phyloP scores from a whole-genome alignment of 345 rosid genomes.

The Brassica rapa region DNA sequence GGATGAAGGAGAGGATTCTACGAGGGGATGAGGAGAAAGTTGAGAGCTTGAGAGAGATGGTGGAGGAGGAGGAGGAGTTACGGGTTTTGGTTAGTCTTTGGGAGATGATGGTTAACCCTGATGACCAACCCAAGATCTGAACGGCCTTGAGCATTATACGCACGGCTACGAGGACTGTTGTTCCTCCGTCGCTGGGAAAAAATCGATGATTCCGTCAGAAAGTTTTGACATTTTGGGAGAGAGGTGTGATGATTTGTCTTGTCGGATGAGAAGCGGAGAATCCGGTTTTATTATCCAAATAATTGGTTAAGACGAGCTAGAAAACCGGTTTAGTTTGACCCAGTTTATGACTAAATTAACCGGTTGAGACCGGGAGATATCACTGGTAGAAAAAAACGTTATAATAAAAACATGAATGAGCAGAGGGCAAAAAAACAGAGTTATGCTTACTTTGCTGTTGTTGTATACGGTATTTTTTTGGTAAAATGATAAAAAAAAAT shows the following conservation, averaged over 20 bases:
- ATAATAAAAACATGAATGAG: no score
- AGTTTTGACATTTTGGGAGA: slow-evolving; percentile 21
- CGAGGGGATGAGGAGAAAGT: slow-evolving; percentile 29
- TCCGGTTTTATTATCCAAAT: no score
- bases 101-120: slow-evolving; percentile 52
- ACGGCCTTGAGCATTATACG: slow-evolving; percentile 69
- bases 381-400: no score
- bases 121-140: slow-evolving; percentile 60
- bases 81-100: slow-evolving; percentile 54
- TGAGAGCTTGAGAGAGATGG: slow-evolving; percentile 40
- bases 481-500: no score
- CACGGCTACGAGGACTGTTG: neutral
- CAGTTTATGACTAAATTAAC: no score
- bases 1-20: slow-evolving; percentile 33
- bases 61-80: slow-evolving; percentile 29
- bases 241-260: neutral
- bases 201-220: neutral
- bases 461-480: no score
- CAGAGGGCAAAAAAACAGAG: no score
- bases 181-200: neutral
- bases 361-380: no score
- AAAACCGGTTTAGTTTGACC: no score
- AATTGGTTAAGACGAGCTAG: no score
- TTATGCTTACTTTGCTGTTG: no score
- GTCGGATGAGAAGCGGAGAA: neutral